phyloP scores from a whole-genome alignment of 768 basidiomycete species.

The Lactifluus echinatus region DNA sequence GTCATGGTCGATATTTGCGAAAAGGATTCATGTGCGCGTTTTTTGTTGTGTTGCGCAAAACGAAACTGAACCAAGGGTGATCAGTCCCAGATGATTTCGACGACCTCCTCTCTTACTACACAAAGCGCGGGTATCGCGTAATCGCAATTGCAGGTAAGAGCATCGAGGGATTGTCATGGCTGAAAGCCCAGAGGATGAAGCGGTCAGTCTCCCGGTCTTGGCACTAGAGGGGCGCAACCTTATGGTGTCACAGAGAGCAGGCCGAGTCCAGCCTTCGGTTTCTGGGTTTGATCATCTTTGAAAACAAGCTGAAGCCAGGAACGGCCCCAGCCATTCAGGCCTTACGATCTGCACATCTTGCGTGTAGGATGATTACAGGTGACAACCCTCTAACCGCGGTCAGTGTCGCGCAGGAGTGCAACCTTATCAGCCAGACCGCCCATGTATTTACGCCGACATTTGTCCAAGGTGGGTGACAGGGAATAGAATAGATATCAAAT shows the following conservation, averaged over 20 bases:
- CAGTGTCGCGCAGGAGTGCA: conserved; percentile 92
- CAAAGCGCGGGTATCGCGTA: conserved; percentile 91
- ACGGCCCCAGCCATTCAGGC: conserved; percentile 86
- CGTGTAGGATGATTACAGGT: conserved; percentile 96
- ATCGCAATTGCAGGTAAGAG: conserved; percentile 98
- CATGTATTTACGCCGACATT: conserved; percentile 86
- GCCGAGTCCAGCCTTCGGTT: conserved; percentile 87
- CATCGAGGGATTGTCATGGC: conserved; percentile 88
- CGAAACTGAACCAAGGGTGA: not conserved
- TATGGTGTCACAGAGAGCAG: conserved; percentile 59
- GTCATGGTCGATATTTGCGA: conserved; percentile 96
- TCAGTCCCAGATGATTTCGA: conserved; percentile 95
- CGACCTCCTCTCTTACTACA: conserved; percentile 93
- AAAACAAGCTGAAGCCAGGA: conserved; percentile 92
- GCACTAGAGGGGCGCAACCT: not conserved
- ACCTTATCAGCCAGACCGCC: conserved; percentile 76
- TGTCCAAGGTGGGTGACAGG: conserved; percentile 43
- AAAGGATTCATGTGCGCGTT: conserved; percentile 70
- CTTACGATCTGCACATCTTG: conserved; percentile 80
- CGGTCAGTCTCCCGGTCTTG: conserved; percentile 38
- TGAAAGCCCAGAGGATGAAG: conserved; percentile 95
- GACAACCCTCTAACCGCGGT: conserved; percentile 96
- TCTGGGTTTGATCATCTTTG: conserved; percentile 93
- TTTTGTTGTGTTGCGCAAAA: not conserved
- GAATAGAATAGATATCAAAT: not conserved